These are phyloP conservation scores for Pulveroboletus sp. DNA, from an alignment of 768 basidiomycete species.

Conservation along the genomic window DNA sequence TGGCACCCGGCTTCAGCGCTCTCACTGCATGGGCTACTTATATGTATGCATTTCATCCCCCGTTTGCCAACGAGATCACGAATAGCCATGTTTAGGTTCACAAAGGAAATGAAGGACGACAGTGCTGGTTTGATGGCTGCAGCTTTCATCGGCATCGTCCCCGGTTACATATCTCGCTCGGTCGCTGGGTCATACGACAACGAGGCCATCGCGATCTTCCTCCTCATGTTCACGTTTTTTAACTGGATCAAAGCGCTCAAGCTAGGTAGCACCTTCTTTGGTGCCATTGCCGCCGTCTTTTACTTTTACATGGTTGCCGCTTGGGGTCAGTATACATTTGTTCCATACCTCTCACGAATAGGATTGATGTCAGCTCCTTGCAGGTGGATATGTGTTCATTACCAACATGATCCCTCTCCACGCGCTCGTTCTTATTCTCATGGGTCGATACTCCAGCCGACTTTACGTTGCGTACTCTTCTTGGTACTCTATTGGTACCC, in stretches of 20 bases:
- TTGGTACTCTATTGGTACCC: conserved; percentile 97
- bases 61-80: neutral
- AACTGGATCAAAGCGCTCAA: conserved; percentile 96
- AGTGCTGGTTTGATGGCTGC: conserved; percentile 96
- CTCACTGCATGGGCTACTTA: conserved; percentile 96
- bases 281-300: conserved; percentile 87
- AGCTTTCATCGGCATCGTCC: conserved; percentile 96
- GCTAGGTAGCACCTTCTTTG: conserved; percentile 87
- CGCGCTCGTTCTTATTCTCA: conserved; percentile 87
- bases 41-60: conserved; percentile 51
- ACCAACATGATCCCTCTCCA: conserved; percentile 99
- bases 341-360: neutral
- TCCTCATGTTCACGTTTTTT: conserved; percentile 99
- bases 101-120: conserved; percentile 92
- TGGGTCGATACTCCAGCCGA: conserved; percentile 91
- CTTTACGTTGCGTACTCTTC: conserved; percentile 94
- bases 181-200: conserved; percentile 99
- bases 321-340: conserved; percentile 64
- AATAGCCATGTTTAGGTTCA: conserved; percentile 59
- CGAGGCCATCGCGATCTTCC: conserved; percentile 99
- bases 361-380: conserved; percentile 9
- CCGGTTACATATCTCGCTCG: conserved; percentile 97
- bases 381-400: conserved; percentile 98
- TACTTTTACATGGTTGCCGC: conserved; percentile 99
- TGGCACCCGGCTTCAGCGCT: conserved; percentile 96